Percentiles rank a stretch among this genome's conserved stretches.
Conservation (phyloP, 2,329 filamentous ascomycete species). For the Huntiella savannae region DNA sequence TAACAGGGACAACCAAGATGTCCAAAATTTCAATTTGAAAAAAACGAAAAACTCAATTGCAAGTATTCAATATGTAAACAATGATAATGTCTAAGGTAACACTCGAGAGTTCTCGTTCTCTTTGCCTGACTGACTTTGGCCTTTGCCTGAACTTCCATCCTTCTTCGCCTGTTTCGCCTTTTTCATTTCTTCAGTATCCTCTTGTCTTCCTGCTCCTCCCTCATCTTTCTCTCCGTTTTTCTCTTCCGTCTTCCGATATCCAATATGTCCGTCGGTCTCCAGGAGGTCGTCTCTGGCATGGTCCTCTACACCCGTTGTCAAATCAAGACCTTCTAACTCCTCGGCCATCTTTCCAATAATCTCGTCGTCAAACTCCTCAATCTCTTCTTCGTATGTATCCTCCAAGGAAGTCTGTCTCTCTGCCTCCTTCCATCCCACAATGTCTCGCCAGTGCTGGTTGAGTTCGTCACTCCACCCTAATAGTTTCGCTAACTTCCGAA, state of each 20-base stretch:
- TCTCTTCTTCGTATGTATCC: conserved; percentile 17
- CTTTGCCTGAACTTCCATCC: too few relatives aligned
- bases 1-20: too few relatives aligned
- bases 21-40: too few relatives aligned
- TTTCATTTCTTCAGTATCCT: neutral
- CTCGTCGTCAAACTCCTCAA: conserved; percentile 21
- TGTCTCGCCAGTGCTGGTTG: conserved; percentile 51
- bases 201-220: neutral
- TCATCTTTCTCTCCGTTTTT: neutral
- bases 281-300: neutral
- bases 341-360: conserved; percentile 24
- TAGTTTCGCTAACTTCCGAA: conserved; percentile 57
- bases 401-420: conserved; percentile 24
- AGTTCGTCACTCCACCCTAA: conserved; percentile 77
- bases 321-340: conserved; percentile 19
- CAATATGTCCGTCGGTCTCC: neutral
- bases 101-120: too few relatives aligned
- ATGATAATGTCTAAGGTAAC: too few relatives aligned
- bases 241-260: neutral
- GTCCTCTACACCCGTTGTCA: conserved; percentile 15
- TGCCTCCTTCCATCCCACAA: conserved; percentile 43
- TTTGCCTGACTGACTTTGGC: too few relatives aligned
- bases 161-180: too few relatives aligned
- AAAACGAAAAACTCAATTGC: too few relatives aligned
- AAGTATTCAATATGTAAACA: too few relatives aligned